Conservation (phyloP, 257 asterid genomes). For the Henckelia pumila region DNA sequence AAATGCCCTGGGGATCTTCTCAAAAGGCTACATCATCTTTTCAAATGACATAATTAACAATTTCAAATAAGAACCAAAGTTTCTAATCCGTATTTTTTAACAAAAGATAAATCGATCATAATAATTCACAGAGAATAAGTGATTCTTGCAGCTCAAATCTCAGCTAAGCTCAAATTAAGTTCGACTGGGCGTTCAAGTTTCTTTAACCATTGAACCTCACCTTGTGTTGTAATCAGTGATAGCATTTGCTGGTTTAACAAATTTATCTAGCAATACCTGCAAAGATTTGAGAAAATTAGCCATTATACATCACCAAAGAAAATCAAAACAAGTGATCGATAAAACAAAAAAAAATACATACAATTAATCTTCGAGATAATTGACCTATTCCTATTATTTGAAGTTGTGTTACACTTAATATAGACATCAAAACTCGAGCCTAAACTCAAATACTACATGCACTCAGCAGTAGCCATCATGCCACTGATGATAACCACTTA, state of each 20-base stretch:
- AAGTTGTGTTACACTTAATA: constrained; percentile 5
- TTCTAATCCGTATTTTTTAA: neutral
- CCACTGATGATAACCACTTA: neutral
- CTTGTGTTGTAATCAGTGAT: constrained; percentile 92
- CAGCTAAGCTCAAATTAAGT: constrained; percentile 8
- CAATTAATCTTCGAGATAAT: neutral
- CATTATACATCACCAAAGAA: constrained; percentile 15
- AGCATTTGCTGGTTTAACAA: constrained; percentile 85
- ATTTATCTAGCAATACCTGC: constrained; percentile 91
- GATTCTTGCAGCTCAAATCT: constrained; percentile 2
- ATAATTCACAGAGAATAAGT: neutral
- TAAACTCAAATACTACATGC: neutral
- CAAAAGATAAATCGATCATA: neutral
- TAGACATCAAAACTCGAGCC: neutral
- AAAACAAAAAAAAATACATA: constrained; percentile 12
- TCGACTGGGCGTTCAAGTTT: constrained; percentile 7
- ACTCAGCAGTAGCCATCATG: neutral
- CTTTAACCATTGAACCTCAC: constrained; percentile 31
- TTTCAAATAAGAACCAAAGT: constrained; percentile 2
- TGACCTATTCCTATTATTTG: constrained; percentile 1
- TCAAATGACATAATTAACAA: neutral
- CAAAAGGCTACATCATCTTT: neutral
- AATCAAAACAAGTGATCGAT: constrained; percentile 6
- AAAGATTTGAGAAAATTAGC: constrained; percentile 31
- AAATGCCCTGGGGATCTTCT: neutral